These are phyloP conservation scores for Pichia sp. DNA, from an alignment of 1,139 yeast species.

Conservation along the genomic window DNA sequence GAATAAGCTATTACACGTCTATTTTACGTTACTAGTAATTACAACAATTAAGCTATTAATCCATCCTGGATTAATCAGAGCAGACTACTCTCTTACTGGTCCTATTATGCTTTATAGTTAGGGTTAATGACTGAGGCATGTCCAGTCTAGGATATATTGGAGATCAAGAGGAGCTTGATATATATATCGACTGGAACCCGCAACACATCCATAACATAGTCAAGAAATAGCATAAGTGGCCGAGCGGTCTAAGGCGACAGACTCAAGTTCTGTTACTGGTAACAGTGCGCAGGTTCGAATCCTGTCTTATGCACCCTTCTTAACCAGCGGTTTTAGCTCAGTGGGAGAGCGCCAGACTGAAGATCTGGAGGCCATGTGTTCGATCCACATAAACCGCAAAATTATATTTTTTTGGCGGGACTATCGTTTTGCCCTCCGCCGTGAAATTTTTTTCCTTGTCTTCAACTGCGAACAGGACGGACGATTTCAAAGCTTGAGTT, in stretches of 20 bases:
- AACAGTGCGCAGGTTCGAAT: constrained; percentile 21
- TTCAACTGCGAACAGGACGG: neutral
- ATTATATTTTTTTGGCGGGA: neutral
- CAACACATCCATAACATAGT: too few relatives aligned
- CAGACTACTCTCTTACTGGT: too few relatives aligned
- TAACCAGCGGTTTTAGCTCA: constrained; percentile 61
- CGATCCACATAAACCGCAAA: constrained; percentile 87
- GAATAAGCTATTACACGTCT: too few relatives aligned
- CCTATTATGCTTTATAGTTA: too few relatives aligned
- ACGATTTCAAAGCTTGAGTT: too few relatives aligned
- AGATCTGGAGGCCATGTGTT: constrained; percentile 93
- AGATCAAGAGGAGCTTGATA: too few relatives aligned
- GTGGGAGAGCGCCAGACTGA: constrained; percentile 91
- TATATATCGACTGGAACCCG: too few relatives aligned
- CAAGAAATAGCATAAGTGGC: constrained; percentile 15
- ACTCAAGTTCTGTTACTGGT: constrained; percentile 21
- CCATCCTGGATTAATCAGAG: too few relatives aligned
- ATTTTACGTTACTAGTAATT: too few relatives aligned
- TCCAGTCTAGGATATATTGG: too few relatives aligned
- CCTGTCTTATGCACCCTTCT: constrained; percentile 12
- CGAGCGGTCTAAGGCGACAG: constrained; percentile 23
- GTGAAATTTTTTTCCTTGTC: neutral
- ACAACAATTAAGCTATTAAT: too few relatives aligned
- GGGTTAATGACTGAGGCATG: too few relatives aligned
- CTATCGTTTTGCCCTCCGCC: neutral